Conservation (phyloP, 768 basidiomycete species). For the Panaeolus cyanescens region DNA sequence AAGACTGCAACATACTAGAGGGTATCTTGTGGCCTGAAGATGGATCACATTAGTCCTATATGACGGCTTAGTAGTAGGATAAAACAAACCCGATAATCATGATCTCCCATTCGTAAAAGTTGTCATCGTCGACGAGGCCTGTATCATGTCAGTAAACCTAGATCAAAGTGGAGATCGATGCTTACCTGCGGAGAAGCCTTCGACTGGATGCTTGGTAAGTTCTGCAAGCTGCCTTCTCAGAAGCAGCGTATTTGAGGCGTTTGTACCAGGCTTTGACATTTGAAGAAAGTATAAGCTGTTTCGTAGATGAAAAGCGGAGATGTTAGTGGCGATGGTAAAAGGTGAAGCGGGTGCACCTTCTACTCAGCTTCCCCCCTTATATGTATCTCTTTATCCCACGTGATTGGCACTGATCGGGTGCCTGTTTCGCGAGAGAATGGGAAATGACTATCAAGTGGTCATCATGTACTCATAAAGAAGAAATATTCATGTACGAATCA, state of each 20-base stretch:
- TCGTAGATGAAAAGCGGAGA: constrained; percentile 11
- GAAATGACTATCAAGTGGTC: not conserved
- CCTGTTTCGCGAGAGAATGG: not conserved
- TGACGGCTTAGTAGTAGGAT: not conserved
- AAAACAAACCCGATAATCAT: constrained; percentile 84
- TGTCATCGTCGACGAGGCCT: constrained; percentile 94
- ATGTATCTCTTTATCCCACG: constrained; percentile 11
- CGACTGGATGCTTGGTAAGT: constrained; percentile 90
- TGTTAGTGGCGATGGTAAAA: constrained; percentile 20
- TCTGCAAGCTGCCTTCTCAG: constrained; percentile 81
- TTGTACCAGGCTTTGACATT: constrained; percentile 49
- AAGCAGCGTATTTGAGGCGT: constrained; percentile 57
- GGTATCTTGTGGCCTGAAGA: constrained; percentile 82
- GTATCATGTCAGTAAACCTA: constrained; percentile 1
- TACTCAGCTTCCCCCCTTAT: constrained; percentile 12
- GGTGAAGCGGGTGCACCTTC: constrained; percentile 9
- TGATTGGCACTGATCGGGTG: not conserved
- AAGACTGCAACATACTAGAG: constrained; percentile 69
- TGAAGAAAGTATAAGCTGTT: not conserved
- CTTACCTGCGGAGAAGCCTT: constrained; percentile 94
- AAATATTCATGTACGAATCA: not conserved
- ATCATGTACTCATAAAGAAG: not conserved
- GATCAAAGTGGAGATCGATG: constrained; percentile 25
- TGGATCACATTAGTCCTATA: constrained; percentile 4
- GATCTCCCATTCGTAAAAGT: constrained; percentile 96